These are phyloP conservation scores for Teratosphaeria epicoccoides DNA, from an alignment of 2,329 filamentous ascomycete genomes.

Conservation along the genomic window DNA sequence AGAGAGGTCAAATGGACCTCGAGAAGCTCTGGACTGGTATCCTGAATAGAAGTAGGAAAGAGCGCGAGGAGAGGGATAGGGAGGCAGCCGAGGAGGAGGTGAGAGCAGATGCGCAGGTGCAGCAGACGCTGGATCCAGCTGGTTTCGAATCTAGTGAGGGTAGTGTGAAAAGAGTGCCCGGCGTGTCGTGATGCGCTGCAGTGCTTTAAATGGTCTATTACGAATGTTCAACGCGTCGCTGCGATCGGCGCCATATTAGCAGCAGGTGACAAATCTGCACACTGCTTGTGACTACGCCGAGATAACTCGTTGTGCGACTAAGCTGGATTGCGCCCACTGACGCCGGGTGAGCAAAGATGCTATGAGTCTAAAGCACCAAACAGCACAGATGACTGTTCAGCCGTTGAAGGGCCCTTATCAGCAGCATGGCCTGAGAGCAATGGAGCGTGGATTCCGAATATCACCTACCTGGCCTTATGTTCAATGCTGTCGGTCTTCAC, in stretches of 20 bases:
- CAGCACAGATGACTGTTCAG: background rate
- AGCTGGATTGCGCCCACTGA: background rate
- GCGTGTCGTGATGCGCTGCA: too few relatives aligned
- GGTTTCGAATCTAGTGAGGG: background rate
- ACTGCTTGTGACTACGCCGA: too few relatives aligned
- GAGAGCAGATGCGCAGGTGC: background rate
- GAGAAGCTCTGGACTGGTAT: conserved; percentile 49
- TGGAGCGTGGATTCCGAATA: background rate
- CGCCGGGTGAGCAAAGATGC: background rate
- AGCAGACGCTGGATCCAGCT: background rate
- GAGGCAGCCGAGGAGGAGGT: conserved; percentile 1
- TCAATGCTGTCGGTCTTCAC: too few relatives aligned
- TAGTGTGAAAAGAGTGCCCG: background rate
- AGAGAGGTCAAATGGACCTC: conserved; percentile 55
- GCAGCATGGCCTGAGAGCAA: background rate
- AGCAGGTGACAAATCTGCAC: too few relatives aligned
- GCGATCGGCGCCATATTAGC: too few relatives aligned
- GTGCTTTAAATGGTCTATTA: too few relatives aligned
- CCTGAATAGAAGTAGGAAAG: conserved; percentile 14
- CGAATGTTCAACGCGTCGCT: too few relatives aligned
- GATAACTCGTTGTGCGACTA: background rate
- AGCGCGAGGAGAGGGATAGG: conserved; percentile 11
- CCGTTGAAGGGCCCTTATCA: background rate
- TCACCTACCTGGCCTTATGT: background rate
- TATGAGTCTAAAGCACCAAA: background rate